Base-by-base conservation (phyloP, 345 rosid species). In the Eucalyptus urophylla region DNA sequence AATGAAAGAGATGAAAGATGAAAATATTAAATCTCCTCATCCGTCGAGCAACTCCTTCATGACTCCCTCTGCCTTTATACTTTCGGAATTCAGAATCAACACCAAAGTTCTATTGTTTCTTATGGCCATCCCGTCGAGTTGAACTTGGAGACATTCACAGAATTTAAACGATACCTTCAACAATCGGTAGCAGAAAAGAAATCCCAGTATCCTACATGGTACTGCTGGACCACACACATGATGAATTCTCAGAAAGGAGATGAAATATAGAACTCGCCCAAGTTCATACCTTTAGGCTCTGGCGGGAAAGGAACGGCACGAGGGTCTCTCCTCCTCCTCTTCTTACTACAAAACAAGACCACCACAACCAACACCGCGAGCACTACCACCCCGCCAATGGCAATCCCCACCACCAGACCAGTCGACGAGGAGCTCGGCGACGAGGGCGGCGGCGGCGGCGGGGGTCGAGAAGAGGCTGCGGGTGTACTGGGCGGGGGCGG, bases 391-490 rank as follows among this genome's bases (percentile, higher is more conserved):
- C 95, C 98, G 24, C 94, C 97, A 16, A 95, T 90, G 44, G 94
- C 96, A 40, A 95, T 89, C 49, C 95, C 97, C 49, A 94, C 96
- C 31, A 95, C 94, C 22, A 94, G 86, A 87, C 92, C 93, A 17
- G 96, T 92, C 21, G 96, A 90, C 44, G 91, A 65, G 22, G 94
- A 65, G 51, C 51, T 14, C 51, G 51, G 51, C 19, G 90, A 51
- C 43, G 94, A 44, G 17, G 96, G 29, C 15, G 95, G 43, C 5
- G 92, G 51, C 2, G 92, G 56, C 27, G 44, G 49, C 45, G 92
- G 86, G 81, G 93, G 92, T 49, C 92, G 91, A 58, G 94, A 2
- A 86, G 86, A 15, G 44, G 90, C 15, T 87, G 93, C 49, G 1
- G 91, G 47, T 4, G 93, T 31, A 27, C 89, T n/a, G 27, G 92